Evolutionary conservation across 768 basidiomycete species (phyloP).

Genomic region (Symmetrospora coprosmae): DNA sequence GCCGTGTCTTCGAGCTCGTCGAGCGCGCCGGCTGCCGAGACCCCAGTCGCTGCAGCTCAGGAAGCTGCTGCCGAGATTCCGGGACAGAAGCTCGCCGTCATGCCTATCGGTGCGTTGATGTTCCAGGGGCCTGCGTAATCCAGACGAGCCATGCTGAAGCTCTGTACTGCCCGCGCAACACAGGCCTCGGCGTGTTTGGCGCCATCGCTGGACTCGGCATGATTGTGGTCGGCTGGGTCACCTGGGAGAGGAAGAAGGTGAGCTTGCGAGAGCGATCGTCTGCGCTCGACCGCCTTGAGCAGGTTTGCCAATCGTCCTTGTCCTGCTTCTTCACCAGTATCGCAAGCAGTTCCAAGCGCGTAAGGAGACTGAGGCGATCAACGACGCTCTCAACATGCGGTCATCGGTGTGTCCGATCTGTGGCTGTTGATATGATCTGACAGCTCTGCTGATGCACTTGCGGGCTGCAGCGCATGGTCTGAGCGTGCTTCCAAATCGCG

Average conservation of each 20-base stretch:
- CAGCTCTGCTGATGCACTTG: too few species aligned
- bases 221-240: constrained; percentile 5
- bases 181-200: constrained; percentile 13
- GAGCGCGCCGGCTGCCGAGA: background rate
- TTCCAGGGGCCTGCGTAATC: background rate
- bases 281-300: too few species aligned
- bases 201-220: background rate
- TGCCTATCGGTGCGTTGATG: constrained; percentile 16
- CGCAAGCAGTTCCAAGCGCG: background rate
- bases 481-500: too few species aligned
- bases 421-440: too few species aligned
- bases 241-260: constrained; percentile 9
- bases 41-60: background rate
- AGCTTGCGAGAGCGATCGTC: too few species aligned
- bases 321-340: too few species aligned
- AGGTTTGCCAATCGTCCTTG: too few species aligned
- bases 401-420: too few species aligned
- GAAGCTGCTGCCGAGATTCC: background rate
- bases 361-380: background rate
- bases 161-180: background rate
- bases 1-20: background rate
- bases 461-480: too few species aligned
- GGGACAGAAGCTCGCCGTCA: constrained; percentile 10
- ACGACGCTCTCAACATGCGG: too few species aligned
- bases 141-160: background rate